These are phyloP conservation scores for Raphidocelis subcapitata DNA, from an alignment of 139 green algal species.

Conservation along the genomic window DNA sequence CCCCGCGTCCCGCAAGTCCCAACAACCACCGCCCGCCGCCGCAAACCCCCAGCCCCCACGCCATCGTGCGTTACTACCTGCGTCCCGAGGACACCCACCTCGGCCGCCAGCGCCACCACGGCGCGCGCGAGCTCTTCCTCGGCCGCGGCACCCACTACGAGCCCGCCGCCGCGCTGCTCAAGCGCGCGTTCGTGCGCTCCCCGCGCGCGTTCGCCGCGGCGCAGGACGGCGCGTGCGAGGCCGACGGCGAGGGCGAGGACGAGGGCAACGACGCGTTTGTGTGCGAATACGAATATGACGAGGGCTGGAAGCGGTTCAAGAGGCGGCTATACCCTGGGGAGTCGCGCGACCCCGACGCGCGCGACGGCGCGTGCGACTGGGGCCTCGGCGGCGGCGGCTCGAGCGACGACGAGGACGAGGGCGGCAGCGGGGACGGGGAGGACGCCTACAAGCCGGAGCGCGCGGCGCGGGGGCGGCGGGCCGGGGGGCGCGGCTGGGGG, in stretches of 20 bases:
- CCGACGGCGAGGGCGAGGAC: too few relatives aligned
- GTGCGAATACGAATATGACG: slow-evolving; percentile 79
- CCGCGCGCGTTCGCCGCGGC: slow-evolving; percentile 23
- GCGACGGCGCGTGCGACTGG: neutral
- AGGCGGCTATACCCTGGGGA: slow-evolving; percentile 1
- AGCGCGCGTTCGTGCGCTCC: slow-evolving; percentile 36
- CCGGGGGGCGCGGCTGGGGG: too few relatives aligned
- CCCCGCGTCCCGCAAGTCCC: too few relatives aligned
- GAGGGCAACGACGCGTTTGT: slow-evolving; percentile 82
- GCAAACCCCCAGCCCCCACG: neutral
- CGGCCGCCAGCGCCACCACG: slow-evolving; percentile 58
- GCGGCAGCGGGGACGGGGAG: neutral
- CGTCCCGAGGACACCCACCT: slow-evolving; percentile 85
- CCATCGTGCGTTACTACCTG: slow-evolving; percentile 68
- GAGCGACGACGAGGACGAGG: slow-evolving; percentile 14
- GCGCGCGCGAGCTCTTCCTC: slow-evolving; percentile 24
- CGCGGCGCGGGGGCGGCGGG: too few relatives aligned
- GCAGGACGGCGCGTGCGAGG: too few relatives aligned
- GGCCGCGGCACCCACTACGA: slow-evolving; percentile 2
- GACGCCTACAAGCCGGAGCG: too few relatives aligned
- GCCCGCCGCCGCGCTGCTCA: slow-evolving; percentile 17
- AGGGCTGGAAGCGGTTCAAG: slow-evolving; percentile 16
- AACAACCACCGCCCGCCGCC: too few relatives aligned
- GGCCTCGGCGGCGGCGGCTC: neutral
- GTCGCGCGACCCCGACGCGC: too few relatives aligned